Conservation (phyloP, 805 yeast genomes). For the Wickerhamiella kazuoi region DNA sequence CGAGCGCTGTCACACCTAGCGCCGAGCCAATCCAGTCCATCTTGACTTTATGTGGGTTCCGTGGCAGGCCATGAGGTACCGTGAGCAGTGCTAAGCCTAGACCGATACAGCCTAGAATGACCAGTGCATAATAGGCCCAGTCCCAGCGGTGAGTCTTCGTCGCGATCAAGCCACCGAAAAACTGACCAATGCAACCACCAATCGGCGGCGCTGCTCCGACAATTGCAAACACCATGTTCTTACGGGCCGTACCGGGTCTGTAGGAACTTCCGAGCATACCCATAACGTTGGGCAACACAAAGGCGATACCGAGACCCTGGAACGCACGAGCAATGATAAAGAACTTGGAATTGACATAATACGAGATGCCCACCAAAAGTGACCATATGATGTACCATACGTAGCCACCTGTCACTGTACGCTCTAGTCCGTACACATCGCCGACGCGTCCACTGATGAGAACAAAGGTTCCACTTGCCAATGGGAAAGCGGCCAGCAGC, state of each 20-base stretch:
- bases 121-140: constrained; percentile 28
- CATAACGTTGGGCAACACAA: constrained; percentile 40
- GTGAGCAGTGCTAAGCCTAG: constrained; percentile 2
- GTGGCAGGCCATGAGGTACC: constrained; percentile 7
- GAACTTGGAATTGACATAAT: constrained; percentile 24
- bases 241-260: constrained; percentile 18
- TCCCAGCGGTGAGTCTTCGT: constrained; percentile 11
- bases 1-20: constrained; percentile 41
- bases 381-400: constrained; percentile 40
- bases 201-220: constrained; percentile 47
- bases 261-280: constrained; percentile 31
- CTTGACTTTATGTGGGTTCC: constrained; percentile 5
- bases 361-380: constrained; percentile 39
- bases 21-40: constrained; percentile 38
- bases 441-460: constrained; percentile 53
- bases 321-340: constrained; percentile 33
- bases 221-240: constrained; percentile 36
- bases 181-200: constrained; percentile 40
- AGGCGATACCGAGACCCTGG: constrained; percentile 49
- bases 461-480: constrained; percentile 59
- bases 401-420: constrained; percentile 37
- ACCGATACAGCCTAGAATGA: constrained; percentile 17
- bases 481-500: constrained; percentile 55
- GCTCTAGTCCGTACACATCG: constrained; percentile 49
- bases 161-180: constrained; percentile 22